Evolutionary conservation across 1,139 yeast genomes (phyloP).

Genomic region (Sugiyamaella japonica): DNA sequence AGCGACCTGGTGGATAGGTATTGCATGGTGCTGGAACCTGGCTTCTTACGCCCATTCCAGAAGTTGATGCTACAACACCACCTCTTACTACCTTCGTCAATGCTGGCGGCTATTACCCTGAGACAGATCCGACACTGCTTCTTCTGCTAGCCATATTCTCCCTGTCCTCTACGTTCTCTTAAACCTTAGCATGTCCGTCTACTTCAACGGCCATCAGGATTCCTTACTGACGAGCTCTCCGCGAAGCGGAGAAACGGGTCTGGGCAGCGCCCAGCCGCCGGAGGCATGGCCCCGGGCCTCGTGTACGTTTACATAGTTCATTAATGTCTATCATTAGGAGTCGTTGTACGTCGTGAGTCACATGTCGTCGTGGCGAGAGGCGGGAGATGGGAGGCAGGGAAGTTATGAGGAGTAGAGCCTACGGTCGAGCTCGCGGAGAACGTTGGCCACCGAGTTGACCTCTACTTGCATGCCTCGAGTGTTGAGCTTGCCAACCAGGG

Average conservation of each 20-base stretch:
- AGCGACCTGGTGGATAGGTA: no score
- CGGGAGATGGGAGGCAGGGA: background rate
- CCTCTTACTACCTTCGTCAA: no score
- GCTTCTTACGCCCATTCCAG: no score
- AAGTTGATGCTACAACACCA: no score
- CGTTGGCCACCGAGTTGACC: conserved; percentile 82
- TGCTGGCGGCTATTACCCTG: no score
- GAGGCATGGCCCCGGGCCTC: background rate
- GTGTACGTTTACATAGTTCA: background rate
- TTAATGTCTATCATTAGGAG: background rate
- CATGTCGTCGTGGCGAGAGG: background rate
- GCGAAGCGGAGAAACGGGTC: background rate
- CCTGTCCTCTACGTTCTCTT: no score
- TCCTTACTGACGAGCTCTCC: background rate
- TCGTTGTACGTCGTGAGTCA: background rate
- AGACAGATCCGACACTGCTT: no score
- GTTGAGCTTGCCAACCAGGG: conserved; percentile 70
- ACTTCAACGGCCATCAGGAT: no score
- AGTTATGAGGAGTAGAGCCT: conserved; percentile 46
- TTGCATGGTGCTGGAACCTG: no score
- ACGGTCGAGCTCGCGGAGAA: conserved; percentile 74
- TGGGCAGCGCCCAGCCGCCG: conserved; percentile 1
- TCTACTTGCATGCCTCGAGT: conserved; percentile 88
- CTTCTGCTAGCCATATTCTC: no score
- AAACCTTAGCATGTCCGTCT: no score